Percentiles rank a stretch among this genome's conserved stretches.
Evolutionary conservation across 345 rosid species (phyloP).

Genomic region (Eucalyptus marginata): DNA sequence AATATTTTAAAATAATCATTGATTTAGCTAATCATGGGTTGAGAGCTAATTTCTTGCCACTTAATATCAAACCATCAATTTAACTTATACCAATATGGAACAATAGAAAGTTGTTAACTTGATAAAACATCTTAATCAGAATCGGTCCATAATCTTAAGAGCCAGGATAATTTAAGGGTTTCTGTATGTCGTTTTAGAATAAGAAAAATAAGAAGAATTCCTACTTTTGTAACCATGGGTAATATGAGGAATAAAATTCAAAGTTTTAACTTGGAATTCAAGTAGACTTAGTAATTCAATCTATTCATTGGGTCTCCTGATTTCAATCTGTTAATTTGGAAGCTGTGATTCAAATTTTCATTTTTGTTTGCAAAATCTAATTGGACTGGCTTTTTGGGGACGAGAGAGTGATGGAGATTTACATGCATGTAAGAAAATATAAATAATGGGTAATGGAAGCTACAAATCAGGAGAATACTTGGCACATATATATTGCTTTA

Average conservation of each 20-base stretch:
- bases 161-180: neutral
- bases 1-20: neutral
- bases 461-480: neutral
- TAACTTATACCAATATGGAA: neutral
- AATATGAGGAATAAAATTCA: neutral
- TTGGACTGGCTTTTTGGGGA: neutral
- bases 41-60: neutral
- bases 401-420: neutral
- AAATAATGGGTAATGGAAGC: neutral
- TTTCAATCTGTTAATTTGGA: neutral
- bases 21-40: neutral
- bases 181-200: neutral
- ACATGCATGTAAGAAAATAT: neutral
- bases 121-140: neutral
- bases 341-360: neutral
- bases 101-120: neutral
- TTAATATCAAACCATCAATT: neutral
- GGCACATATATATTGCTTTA: neutral
- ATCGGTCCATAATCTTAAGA: neutral
- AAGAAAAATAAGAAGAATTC: neutral
- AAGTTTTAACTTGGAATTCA: neutral
- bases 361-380: neutral
- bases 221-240: neutral
- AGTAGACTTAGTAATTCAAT: neutral
- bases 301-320: neutral